Base-by-base conservation (phyloP, 106 monocot genomes). In the Amphibolis antarctica region DNA sequence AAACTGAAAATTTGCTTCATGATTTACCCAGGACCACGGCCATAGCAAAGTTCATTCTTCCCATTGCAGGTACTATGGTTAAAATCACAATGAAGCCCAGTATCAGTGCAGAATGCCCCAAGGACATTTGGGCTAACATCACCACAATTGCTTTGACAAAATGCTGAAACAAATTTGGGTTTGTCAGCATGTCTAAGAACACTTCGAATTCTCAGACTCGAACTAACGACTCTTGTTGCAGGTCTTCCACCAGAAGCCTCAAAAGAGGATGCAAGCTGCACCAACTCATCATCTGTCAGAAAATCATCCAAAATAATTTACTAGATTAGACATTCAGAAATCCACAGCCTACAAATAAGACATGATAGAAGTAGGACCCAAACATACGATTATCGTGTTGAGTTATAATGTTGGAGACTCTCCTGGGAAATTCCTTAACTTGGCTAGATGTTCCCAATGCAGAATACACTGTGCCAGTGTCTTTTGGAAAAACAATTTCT, bases 91-190 rank as follows among this genome's bases (percentile, higher is more conserved):
- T 78, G 76, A 9, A 79, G 79, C 0, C 88, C 88, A 28, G 83
- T 89, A 72, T 93, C 88, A 14, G 73, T 86, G 74, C 93, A 93
- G 71, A 89, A 93, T 47, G 93, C 51, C 50, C 93, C 93, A 25
- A 85, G 75, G 4, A 85, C 83, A 75, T 93, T 93, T 67, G 93
- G 93, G 53, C 93, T 93, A 18, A 93, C 88, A 79, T 93, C 93
- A 28, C 93, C 93, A 71, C 85, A 88, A 60, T 93, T 93, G 45
- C 85, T 76, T 66, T 93, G 93, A 56, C 93, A 93, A 67, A 93
- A 93, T 55, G 93, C 93, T 42, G 88, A 75, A 11, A 93, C 86
- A 44, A 89, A 93, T 67, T 72, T 79, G 46, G 78, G 81, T 59
- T 54, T 76, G 59, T 73, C 66, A 27, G 74, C 78, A 66, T 73